Evolutionary conservation across 164 flowering plant genomes (phyloP).

Genomic region (Taxillus chinensis): DNA sequence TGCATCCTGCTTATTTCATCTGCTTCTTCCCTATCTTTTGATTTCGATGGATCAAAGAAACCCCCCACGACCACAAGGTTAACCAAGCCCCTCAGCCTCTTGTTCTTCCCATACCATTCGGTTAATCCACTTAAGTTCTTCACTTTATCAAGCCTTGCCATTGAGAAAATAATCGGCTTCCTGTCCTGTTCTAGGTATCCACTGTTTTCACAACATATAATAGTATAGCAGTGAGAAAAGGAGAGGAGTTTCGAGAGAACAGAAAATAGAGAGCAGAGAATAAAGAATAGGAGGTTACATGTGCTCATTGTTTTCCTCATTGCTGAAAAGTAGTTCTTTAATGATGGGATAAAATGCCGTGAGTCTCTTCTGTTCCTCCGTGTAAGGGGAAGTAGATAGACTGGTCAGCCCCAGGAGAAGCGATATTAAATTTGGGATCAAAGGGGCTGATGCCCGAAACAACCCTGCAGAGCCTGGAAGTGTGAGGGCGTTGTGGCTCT

Average conservation of each 20-base stretch:
- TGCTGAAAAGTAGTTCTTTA: background rate
- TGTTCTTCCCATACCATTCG: constrained; percentile 7
- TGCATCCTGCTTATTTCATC: constrained; percentile 3
- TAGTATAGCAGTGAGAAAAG: background rate
- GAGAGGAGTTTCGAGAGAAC: background rate
- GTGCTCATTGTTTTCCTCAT: background rate
- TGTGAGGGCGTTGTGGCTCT: constrained; percentile 5
- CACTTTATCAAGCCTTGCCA: constrained; percentile 6
- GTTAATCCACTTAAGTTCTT: constrained; percentile 3
- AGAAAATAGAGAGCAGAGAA: background rate
- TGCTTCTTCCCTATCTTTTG: constrained; percentile 2
- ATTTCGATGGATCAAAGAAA: constrained; percentile 4
- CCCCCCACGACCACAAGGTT: constrained; percentile 4
- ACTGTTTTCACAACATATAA: background rate
- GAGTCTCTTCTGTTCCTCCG: background rate
- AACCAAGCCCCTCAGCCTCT: background rate
- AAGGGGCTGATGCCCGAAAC: constrained; percentile 1
- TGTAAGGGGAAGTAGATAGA: constrained; percentile 4
- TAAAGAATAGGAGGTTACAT: background rate
- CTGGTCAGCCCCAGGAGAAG: constrained; percentile 5
- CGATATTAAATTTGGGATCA: constrained; percentile 6
- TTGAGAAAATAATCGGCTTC: constrained; percentile 3
- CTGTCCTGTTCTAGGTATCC: background rate
- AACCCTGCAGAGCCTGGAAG: constrained; percentile 6
- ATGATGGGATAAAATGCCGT: background rate